phyloP scores from a whole-genome alignment of 148 eudicot species.

The Pharnaceum exiguum region DNA sequence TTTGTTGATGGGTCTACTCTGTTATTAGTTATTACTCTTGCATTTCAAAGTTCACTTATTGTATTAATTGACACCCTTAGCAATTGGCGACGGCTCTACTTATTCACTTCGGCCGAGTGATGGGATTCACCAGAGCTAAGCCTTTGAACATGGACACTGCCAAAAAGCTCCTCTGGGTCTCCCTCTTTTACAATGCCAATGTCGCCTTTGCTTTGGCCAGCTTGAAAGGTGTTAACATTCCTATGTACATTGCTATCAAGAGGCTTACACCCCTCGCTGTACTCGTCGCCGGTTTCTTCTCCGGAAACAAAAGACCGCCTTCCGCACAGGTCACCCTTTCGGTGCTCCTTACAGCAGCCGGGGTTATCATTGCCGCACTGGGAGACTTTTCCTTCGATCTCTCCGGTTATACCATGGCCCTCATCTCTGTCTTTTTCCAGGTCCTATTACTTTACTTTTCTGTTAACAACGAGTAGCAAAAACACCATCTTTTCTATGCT shows the following conservation, averaged over 20 bases:
- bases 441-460: constrained; percentile 13
- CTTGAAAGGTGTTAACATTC: constrained; percentile 97
- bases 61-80: constrained; percentile 29
- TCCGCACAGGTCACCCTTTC: constrained; percentile 70
- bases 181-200: constrained; percentile 94
- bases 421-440: constrained; percentile 93
- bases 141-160: constrained; percentile 67
- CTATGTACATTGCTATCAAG: constrained; percentile 96
- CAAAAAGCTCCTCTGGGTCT: constrained; percentile 78
- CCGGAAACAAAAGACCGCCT: constrained; percentile 76
- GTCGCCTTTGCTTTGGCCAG: constrained; percentile 98
- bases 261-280: constrained; percentile 96
- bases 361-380: constrained; percentile 84
- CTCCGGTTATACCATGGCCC: constrained; percentile 85
- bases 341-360: constrained; percentile 81
- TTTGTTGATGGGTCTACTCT: neutral
- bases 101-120: constrained; percentile 68
- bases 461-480: neutral
- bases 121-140: constrained; percentile 75
- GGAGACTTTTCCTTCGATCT: constrained; percentile 97
- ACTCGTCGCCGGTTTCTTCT: constrained; percentile 69
- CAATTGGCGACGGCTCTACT: constrained; percentile 82
- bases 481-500: too few relatives aligned
- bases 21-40: neutral
- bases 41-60: neutral